Base-by-base conservation (phyloP, 2,329 filamentous ascomycete species). In the Botrytis fragariae region DNA sequence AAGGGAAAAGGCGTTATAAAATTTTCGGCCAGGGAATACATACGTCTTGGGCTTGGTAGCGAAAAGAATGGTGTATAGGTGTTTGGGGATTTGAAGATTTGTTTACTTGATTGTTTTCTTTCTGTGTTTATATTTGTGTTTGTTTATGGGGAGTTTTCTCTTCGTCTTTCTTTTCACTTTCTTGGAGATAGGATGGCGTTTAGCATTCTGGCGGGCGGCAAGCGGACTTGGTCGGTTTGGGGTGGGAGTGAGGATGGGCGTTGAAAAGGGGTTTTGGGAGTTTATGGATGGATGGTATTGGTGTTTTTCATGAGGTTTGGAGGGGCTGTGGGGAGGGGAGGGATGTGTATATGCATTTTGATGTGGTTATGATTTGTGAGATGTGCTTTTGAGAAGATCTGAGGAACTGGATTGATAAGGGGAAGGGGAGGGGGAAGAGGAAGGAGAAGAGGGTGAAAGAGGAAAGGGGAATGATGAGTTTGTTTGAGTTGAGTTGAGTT, bases 1-100 rank as follows among this genome's bases (percentile, higher is more conserved):
- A 37, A 54, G 29, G 64, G 64, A 39, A 35, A 20, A 25, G 64
- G 64, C n/a, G 64, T 68, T 68, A 29, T 42, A 39, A 67, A 67
- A n/a, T 20, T 10, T 68, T n/a, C 25, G 16, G 25, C 45, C 48
- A n/a, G 44, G 32, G 14, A 32, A 37, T 67, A 16, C 25, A 16
- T 62, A n/a, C 14, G 25, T n/a, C 25, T n/a, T 37, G 22, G 35
- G 14, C 25, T 62, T 62, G 32, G 14, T 4, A n/a, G 25, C 35
- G 22, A n/a, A 62, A 39, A 37, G 25, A 62, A 39, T 39, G 60
- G 35, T n/a, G 60, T 62, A 62, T 62, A 6, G 60, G 60, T 62
- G 22, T 29, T 29, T 18, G n/a, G 51, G 51, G 48, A 54, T n/a
- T n/a, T 61, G 1, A 59, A 39, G 35, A 61, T 61, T 39, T 62